These are phyloP conservation scores for Didymella keratinophila DNA, from an alignment of 2,329 filamentous ascomycete genomes.

Conservation along the genomic window DNA sequence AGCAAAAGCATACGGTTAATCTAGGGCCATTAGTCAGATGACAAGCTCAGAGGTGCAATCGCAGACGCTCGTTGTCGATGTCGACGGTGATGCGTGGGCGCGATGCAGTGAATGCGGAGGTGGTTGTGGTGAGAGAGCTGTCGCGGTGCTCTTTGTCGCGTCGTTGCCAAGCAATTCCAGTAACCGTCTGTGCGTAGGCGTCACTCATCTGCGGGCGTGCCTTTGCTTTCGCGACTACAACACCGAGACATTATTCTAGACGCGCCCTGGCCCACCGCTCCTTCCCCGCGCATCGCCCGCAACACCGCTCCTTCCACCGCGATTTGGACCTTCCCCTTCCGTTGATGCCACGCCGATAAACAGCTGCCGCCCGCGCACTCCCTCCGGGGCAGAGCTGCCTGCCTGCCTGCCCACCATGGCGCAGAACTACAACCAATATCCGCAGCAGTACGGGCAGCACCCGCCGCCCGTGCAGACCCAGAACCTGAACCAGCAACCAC, in stretches of 20 bases:
- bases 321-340: neutral
- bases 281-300: conserved; percentile 18
- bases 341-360: conserved; percentile 23
- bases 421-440: conserved; percentile 38
- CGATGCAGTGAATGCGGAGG: conserved; percentile 1
- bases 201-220: conserved; percentile 28
- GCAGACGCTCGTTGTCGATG: neutral
- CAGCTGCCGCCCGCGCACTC: conserved; percentile 32
- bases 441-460: conserved; percentile 37
- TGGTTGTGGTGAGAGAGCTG: conserved; percentile 1
- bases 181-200: conserved; percentile 26
- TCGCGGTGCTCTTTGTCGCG: conserved; percentile 37
- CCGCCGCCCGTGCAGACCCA: conserved; percentile 48
- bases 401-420: conserved; percentile 41
- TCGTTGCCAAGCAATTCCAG: conserved; percentile 34
- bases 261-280: conserved; percentile 27
- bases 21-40: conserved; percentile 20
- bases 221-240: conserved; percentile 20
- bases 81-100: conserved; percentile 2
- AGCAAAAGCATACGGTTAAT: conserved; percentile 7
- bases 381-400: conserved; percentile 34
- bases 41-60: conserved; percentile 1
- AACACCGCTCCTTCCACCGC: conserved; percentile 4
- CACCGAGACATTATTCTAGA: conserved; percentile 25
- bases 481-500: conserved; percentile 55